Conservation (phyloP, 2,329 filamentous ascomycete genomes). For the Pseudogymnoascus sp. region DNA sequence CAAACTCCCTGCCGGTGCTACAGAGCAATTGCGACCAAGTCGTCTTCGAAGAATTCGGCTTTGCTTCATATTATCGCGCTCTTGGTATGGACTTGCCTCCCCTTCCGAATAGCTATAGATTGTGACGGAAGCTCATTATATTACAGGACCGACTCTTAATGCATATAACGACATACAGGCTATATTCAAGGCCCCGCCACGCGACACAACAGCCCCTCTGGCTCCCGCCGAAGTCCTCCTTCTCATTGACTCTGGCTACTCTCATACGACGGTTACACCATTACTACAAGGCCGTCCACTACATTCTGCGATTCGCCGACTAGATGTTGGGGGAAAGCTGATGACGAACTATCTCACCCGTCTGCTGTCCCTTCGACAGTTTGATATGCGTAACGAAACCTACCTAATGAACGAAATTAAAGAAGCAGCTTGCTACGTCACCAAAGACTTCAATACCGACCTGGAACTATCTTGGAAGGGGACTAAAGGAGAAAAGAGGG, state of each 20-base stretch:
- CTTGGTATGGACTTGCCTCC: slow-evolving; percentile 44
- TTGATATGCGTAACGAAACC: slow-evolving; percentile 90
- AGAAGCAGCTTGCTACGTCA: slow-evolving; percentile 78
- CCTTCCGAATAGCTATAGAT: not conserved
- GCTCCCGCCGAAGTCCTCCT: slow-evolving; percentile 73
- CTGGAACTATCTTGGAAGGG: slow-evolving; percentile 82
- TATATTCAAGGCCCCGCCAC: slow-evolving; percentile 55
- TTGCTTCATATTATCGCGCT: slow-evolving; percentile 74
- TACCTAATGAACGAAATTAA: slow-evolving; percentile 96
- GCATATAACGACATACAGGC: slow-evolving; percentile 72
- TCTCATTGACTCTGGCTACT: slow-evolving; percentile 86
- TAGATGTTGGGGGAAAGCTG: slow-evolving; percentile 88
- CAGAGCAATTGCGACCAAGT: slow-evolving; percentile 93
- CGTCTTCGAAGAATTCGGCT: slow-evolving; percentile 94
- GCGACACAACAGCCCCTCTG: slow-evolving; percentile 35
- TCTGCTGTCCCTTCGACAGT: slow-evolving; percentile 81
- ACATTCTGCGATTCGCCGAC: slow-evolving; percentile 70
- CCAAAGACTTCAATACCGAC: slow-evolving; percentile 65
- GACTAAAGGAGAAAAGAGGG: slow-evolving; percentile 50
- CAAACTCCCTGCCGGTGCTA: slow-evolving; percentile 71
- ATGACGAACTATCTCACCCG: slow-evolving; percentile 90
- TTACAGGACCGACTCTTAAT: slow-evolving; percentile 62
- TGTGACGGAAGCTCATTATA: slow-evolving; percentile 13
- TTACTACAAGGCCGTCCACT: slow-evolving; percentile 73
- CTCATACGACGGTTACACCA: slow-evolving; percentile 84